These are phyloP conservation scores for Tagetes erecta DNA, from an alignment of 129 eudicot species.

Conservation along the genomic window DNA sequence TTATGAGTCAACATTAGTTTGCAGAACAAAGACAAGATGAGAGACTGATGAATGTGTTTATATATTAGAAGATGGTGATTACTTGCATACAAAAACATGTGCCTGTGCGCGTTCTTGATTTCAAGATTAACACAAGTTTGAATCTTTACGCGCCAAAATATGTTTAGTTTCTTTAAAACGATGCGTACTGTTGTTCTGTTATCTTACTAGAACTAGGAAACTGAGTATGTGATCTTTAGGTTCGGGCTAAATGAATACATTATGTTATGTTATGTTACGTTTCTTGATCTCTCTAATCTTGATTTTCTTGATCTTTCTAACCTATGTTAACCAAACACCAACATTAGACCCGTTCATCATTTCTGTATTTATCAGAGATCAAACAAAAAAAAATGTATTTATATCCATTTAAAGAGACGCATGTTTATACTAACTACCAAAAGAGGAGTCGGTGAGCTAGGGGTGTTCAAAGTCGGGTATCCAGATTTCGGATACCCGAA, in stretches of 20 bases:
- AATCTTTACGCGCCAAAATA: background rate
- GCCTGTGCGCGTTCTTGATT: conserved; percentile 13
- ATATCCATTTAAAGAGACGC: no score
- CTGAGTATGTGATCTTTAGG: conserved; percentile 24
- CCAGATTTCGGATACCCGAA: no score
- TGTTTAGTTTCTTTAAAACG: conserved; percentile 12
- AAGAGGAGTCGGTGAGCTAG: no score
- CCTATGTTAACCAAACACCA: background rate
- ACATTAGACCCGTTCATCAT: no score
- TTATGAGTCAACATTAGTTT: conserved; percentile 31
- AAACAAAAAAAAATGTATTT: no score
- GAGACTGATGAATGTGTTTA: background rate
- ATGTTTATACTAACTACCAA: no score
- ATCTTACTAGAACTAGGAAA: conserved; percentile 17
- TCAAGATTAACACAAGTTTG: conserved; percentile 26
- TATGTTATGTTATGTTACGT: background rate
- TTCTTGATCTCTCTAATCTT: background rate
- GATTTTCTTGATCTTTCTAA: background rate
- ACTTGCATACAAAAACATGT: background rate
- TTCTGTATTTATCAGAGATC: no score
- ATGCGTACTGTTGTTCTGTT: background rate
- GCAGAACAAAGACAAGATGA: conserved; percentile 5
- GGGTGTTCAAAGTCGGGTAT: no score
- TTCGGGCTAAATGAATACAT: conserved; percentile 21
- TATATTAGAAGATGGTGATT: conserved; percentile 6